phyloP scores from a whole-genome alignment of 148 eudicot genomes.

The Drosera capensis region DNA sequence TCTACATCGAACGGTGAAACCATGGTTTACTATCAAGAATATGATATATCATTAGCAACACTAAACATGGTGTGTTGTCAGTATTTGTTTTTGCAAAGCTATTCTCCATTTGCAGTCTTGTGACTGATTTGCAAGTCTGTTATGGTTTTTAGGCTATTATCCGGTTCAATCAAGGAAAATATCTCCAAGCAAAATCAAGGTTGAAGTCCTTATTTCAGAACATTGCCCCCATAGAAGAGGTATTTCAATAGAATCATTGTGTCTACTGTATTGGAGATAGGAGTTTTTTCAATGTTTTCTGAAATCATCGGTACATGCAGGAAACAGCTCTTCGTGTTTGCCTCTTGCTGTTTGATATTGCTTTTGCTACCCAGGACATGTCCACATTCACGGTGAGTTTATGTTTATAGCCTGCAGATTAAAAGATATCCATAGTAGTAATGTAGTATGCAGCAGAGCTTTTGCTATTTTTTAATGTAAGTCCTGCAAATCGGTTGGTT shows the following conservation, averaged over 20 bases:
- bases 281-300: constrained; percentile 50
- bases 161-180: constrained; percentile 70
- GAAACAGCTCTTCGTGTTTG: constrained; percentile 70
- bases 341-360: constrained; percentile 74
- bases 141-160: constrained; percentile 50
- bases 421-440: no score
- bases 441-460: no score
- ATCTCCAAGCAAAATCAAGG: constrained; percentile 51
- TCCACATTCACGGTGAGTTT: constrained; percentile 63
- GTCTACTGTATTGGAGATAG: constrained; percentile 38
- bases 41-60: constrained; percentile 47
- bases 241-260: constrained; percentile 9
- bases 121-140: background rate
- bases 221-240: constrained; percentile 92
- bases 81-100: background rate
- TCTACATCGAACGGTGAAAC: constrained; percentile 22
- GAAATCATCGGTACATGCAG: constrained; percentile 51
- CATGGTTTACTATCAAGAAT: constrained; percentile 28
- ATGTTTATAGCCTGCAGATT: no score
- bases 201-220: constrained; percentile 66
- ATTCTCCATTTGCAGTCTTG: constrained; percentile 1
- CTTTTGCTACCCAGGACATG: constrained; percentile 51
- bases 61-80: constrained; percentile 48
- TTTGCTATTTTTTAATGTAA: no score
- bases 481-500: no score